phyloP scores from a whole-genome alignment of 176 grass and related monocot species.

The Oryza australiensis region DNA sequence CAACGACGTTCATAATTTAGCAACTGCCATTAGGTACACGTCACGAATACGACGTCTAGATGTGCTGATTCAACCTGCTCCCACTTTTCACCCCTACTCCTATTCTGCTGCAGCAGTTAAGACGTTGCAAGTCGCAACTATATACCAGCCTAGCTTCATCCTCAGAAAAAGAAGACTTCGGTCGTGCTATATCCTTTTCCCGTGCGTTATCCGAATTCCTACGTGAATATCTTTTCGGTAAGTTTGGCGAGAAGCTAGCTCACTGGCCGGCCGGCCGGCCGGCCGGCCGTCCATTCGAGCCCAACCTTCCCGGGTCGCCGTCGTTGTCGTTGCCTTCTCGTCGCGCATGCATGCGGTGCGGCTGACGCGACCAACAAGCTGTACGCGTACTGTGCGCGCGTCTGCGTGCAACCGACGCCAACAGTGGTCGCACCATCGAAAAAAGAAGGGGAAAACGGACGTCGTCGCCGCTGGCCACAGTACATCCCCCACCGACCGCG shows the following conservation, averaged over 20 bases:
- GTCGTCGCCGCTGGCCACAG: no score
- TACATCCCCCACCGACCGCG: neutral
- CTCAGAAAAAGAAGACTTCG: neutral
- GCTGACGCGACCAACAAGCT: neutral
- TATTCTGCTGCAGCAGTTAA: neutral
- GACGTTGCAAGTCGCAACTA: neutral
- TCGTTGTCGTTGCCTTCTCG: neutral
- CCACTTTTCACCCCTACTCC: neutral
- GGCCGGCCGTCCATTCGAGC: neutral
- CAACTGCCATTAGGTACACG: neutral
- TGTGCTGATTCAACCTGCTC: neutral
- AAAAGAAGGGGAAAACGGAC: neutral
- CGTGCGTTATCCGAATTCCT: neutral
- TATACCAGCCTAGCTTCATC: neutral
- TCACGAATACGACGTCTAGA: neutral
- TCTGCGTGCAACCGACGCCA: slow-evolving; percentile 28
- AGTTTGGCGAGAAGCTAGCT: neutral
- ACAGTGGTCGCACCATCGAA: slow-evolving; percentile 1
- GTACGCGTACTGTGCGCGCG: neutral
- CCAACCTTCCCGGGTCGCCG: neutral
- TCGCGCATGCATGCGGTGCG: slow-evolving; percentile 16
- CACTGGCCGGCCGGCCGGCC: neutral
- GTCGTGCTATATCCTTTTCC: neutral
- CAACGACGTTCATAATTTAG: neutral
- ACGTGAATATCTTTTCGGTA: neutral